Conservation (phyloP, 257 asterid genomes). For the Solanum dulcamara region DNA sequence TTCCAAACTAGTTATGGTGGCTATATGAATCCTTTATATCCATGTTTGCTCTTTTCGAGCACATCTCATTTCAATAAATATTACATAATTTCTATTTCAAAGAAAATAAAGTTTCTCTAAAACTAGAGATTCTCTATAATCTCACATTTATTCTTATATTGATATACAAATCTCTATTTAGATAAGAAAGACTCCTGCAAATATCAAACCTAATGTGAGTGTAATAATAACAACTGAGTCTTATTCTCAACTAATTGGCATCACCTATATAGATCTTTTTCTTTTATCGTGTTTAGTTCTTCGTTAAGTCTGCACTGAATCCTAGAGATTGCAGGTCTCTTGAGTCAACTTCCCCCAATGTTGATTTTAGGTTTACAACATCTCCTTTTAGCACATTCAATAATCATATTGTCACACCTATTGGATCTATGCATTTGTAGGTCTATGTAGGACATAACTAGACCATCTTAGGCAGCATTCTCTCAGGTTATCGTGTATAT, state of each 20-base stretch:
- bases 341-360: not conserved
- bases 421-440: not conserved
- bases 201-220: not conserved
- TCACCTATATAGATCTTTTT: not conserved
- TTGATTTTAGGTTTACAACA: not conserved
- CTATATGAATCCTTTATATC: not conserved
- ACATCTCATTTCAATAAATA: not conserved
- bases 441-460: not conserved
- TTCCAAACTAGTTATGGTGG: not conserved
- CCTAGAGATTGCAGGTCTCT: not conserved
- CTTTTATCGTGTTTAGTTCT: not conserved
- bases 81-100: not conserved
- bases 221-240: not conserved
- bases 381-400: not conserved
- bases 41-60: not conserved
- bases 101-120: not conserved
- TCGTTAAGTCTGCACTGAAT: not conserved
- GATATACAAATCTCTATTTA: not conserved
- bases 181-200: not conserved
- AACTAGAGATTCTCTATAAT: not conserved
- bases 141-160: not conserved
- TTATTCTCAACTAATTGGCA: not conserved
- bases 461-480: not conserved
- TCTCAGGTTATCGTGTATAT: not conserved
- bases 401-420: not conserved